A percentile compares a stretch with the other conserved stretches of the same genome.
These are phyloP conservation scores for Aphanomyces astaci DNA, from an alignment of 352 stramenopile species.

Conservation along the genomic window DNA sequence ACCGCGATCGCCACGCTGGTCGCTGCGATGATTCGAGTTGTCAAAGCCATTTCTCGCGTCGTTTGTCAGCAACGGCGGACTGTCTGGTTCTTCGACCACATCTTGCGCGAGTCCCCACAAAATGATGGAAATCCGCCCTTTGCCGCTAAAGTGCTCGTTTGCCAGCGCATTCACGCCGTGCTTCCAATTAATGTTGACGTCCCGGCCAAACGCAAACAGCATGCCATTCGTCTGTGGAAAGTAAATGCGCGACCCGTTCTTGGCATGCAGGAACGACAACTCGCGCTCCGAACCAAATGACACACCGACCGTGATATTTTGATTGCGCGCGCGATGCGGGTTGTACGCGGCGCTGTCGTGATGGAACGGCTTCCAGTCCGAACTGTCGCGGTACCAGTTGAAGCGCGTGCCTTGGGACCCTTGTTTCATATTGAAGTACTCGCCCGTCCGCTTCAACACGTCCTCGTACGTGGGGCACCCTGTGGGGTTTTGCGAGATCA, in stretches of 20 bases:
- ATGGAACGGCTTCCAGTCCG: conserved; percentile 92
- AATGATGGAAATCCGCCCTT: conserved; percentile 92
- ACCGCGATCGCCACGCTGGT: conserved; percentile 4
- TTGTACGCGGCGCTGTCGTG: conserved; percentile 92
- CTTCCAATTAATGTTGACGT: conserved; percentile 91
- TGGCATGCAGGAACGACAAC: conserved; percentile 84
- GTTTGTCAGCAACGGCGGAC: conserved; percentile 15
- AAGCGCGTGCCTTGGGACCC: conserved; percentile 86
- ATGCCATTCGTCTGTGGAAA: conserved; percentile 90
- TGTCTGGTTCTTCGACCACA: conserved; percentile 16
- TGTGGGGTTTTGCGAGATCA: conserved; percentile 87
- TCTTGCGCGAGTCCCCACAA: conserved; percentile 62
- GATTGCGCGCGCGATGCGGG: conserved; percentile 80
- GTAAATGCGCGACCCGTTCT: conserved; percentile 80
- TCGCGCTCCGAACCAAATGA: conserved; percentile 88
- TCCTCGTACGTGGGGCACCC: conserved; percentile 78
- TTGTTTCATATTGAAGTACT: conserved; percentile 83
- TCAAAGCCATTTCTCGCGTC: conserved; percentile 21
- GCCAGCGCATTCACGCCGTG: conserved; percentile 86
- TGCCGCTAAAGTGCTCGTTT: conserved; percentile 70
- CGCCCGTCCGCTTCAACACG: conserved; percentile 65
- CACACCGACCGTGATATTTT: conserved; percentile 95
- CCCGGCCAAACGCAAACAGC: conserved; percentile 87
- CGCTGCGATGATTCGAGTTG: neutral
- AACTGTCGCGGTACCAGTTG: conserved; percentile 93